A percentile compares a stretch with the other conserved stretches of the same genome.
These are phyloP conservation scores for Begonia peltatifolia DNA, from an alignment of 306 rosid species.

Conservation along the genomic window DNA sequence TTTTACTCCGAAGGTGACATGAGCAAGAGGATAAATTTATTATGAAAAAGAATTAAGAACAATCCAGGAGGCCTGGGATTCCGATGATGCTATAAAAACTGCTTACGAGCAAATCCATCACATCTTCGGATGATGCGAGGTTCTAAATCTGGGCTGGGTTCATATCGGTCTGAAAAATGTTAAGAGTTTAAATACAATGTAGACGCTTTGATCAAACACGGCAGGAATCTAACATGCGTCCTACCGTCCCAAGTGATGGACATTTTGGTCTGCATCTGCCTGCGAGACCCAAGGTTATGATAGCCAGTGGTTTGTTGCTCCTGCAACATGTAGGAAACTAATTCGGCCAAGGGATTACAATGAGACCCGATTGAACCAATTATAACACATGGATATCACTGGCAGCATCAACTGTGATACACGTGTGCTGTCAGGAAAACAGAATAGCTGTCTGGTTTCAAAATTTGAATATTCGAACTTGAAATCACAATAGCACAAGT, in stretches of 20 bases:
- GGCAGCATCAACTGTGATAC: conserved; percentile 26
- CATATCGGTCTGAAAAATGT: conserved; percentile 32
- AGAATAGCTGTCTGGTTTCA: conserved; percentile 37
- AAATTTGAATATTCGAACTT: no score
- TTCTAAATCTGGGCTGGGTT: conserved; percentile 41
- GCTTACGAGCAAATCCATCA: no score
- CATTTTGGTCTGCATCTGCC: conserved; percentile 71
- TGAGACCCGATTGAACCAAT: conserved; percentile 6
- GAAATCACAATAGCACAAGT: no score
- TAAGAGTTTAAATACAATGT: not conserved
- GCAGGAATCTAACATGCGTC: no score
- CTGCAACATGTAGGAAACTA: conserved; percentile 67
- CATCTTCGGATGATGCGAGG: conserved; percentile 9
- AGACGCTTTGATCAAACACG: no score
- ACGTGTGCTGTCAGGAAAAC: conserved; percentile 50
- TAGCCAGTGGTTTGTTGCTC: conserved; percentile 14
- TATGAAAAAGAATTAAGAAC: no score
- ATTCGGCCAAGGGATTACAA: conserved; percentile 62
- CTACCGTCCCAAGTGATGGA: conserved; percentile 8
- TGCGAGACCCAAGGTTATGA: conserved; percentile 50
- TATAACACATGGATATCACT: no score
- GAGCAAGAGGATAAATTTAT: no score
- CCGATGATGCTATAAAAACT: no score
- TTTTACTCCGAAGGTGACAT: no score
- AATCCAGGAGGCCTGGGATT: no score